Percentiles rank a stretch among this genome's conserved stretches.
These are phyloP conservation scores for Tephrocybe sp. DNA, from an alignment of 768 basidiomycete genomes.

Conservation along the genomic window DNA sequence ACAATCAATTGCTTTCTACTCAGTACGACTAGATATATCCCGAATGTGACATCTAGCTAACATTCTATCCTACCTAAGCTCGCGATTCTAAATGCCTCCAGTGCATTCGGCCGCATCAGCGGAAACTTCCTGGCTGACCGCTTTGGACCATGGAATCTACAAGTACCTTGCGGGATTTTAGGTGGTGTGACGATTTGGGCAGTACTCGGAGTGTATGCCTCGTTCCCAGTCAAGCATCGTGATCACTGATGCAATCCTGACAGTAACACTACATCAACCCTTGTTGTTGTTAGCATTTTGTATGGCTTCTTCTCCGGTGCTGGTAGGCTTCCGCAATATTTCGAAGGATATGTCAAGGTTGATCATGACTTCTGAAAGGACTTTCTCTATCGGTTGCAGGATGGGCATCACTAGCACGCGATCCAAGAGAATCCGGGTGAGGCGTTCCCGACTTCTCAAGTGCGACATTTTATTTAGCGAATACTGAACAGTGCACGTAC, in stretches of 20 bases:
- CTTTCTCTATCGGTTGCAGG: constrained; percentile 29
- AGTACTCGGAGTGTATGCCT: constrained; percentile 31
- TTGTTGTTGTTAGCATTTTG: constrained; percentile 38
- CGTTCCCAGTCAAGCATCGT: background rate
- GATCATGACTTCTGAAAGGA: constrained; percentile 18
- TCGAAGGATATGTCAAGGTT: background rate
- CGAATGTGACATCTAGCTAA: background rate
- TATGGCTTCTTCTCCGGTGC: constrained; percentile 48
- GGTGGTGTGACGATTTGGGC: constrained; percentile 37
- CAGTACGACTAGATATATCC: background rate
- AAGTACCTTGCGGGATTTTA: constrained; percentile 29
- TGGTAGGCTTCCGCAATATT: constrained; percentile 25
- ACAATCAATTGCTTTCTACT: constrained; percentile 2
- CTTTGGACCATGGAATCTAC: constrained; percentile 14
- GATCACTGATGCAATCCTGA: background rate
- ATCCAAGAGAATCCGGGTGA: constrained; percentile 33
- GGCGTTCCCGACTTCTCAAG: background rate
- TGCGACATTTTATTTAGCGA: background rate
- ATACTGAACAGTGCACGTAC: constrained; percentile 26
- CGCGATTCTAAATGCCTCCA: constrained; percentile 6
- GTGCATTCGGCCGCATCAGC: background rate
- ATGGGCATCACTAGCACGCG: constrained; percentile 26
- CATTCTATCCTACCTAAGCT: background rate
- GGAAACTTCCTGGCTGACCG: constrained; percentile 4
- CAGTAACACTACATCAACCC: constrained; percentile 30